Percentiles rank a stretch among this genome's conserved stretches.
phyloP scores from a whole-genome alignment of 805 yeast species.

The Candida montana region DNA sequence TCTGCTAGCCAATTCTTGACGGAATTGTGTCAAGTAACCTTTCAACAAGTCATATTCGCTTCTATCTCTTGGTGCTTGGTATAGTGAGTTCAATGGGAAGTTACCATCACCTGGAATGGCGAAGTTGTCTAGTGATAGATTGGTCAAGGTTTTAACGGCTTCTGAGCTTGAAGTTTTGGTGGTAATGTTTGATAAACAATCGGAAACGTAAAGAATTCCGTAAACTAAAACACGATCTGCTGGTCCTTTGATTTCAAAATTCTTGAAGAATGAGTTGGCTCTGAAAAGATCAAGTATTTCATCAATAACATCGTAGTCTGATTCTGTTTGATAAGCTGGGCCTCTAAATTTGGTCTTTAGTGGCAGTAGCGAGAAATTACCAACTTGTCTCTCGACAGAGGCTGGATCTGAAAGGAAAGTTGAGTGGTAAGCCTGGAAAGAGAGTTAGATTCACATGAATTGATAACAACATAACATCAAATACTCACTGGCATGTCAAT shows the following conservation, averaged over 20 bases:
- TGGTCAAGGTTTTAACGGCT: constrained; percentile 66
- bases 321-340: constrained; percentile 75
- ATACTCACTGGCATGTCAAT: constrained; percentile 12
- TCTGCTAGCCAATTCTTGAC: constrained; percentile 88
- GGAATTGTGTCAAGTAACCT: constrained; percentile 80
- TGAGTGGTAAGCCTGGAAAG: constrained; percentile 62
- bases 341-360: constrained; percentile 82
- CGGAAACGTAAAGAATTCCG: constrained; percentile 86
- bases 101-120: constrained; percentile 93
- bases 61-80: constrained; percentile 68
- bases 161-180: constrained; percentile 46
- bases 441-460: background rate
- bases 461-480: background rate
- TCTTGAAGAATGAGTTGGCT: constrained; percentile 93
- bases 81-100: constrained; percentile 81
- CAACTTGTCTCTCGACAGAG: constrained; percentile 57
- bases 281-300: constrained; percentile 88
- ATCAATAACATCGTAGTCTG: constrained; percentile 86
- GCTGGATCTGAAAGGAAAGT: constrained; percentile 63
- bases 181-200: constrained; percentile 65
- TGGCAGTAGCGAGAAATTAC: constrained; percentile 80
- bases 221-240: constrained; percentile 90
- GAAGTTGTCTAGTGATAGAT: constrained; percentile 81
- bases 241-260: constrained; percentile 94
- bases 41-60: constrained; percentile 76